Base-by-base conservation (phyloP, 129 eudicot genomes). In the Chrysanthemum lavandulifolium region DNA sequence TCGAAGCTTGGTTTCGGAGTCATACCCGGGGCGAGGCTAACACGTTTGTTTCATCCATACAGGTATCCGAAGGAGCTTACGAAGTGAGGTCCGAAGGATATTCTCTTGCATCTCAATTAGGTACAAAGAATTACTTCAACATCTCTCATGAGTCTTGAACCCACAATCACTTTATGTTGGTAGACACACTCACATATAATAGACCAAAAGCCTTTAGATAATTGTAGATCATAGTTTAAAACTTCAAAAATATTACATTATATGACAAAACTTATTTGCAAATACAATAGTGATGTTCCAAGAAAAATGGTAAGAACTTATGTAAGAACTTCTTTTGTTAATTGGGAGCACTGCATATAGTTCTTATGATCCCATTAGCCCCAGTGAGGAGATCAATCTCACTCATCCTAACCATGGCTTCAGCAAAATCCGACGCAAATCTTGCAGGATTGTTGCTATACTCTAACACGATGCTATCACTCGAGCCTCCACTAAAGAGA, bases 351-450 rank as follows among this genome's bases (percentile, higher is more conserved):
- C 40, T 45, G 10, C 96, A 89, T 12, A 78, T 75, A 65, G 29
- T 80, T 67, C 91, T 82, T 52, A 89, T 81, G 63, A 79, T 76
- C 23, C 91, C 96, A 54, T 78, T 86, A 5, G 77, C 29, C 1
- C 96, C 96, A 0, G 87, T 86, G 55, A 82, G 89, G 0, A 82
- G 96, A n/a, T 84, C 80, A 65, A 89, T 84, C 45, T 86, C 85
- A 33, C 91, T 86, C 96, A 89, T 86, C 55, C 67, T 86, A 31
- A 89, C 73, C 96, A 89, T 89, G 49, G 91, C 91, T 60, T 78
- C 88, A 49, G 82, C 86, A 73, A 89, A 89, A 66, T 89, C 89
- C 1, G 73, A 62, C 18, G 62, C 72, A 59, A 87, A 87, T 68
- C 80, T 78, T 2, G 67, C 68, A 33, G 65, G 73, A 67, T 75